Base-by-base conservation (phyloP, 1,284 basidiomycete genomes). In the Ganoderma sinense region DNA sequence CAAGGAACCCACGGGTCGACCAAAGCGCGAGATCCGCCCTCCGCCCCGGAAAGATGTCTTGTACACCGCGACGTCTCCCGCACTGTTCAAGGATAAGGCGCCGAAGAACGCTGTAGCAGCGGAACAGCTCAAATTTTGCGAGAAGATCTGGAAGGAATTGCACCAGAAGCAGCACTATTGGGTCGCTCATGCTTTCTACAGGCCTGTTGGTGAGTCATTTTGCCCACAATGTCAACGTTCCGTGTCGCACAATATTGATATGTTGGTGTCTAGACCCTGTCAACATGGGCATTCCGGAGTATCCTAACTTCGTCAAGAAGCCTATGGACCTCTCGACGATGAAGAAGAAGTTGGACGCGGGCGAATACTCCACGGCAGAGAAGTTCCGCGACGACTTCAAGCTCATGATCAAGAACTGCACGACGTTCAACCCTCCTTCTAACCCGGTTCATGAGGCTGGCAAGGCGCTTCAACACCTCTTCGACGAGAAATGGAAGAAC, bases 11-110 rank as follows among this genome's bases (percentile, higher is more conserved):
- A 85, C 84, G 48, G 87, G 89, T 23, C 90, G 97, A 29, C 97
- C 97, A 0, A 98, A 98, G 84, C 94, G 97, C 65, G 97, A 99
- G 81, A 97, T 98, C 51, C 97, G 98, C 77, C 96, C 97, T 13
- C 97, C 97, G n/a, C 92, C 96, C 18, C 92, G 96, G 0, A 97
- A 96, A 81, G 97, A 99, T 76, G 83, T 98, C 26, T 89, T 93
- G 0, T 98, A 97, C 79, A 86, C 89, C 41, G 94, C 96, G 76
- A 86, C 82, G 18, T 90, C 88, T 23, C 93, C 91, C 83, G 93
- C 94, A 79, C 83, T 83, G 65, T 85, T 91, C 68, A 90, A 88
- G 77, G 79, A 79, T 41, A 90, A 92, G 76, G 85, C 83, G 68
- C 86, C 85, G 72, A 91, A 89, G 79, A 88, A 91, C 70, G 89